Conservation (phyloP, 1,284 basidiomycete genomes). For the Fistulina hepatica region DNA sequence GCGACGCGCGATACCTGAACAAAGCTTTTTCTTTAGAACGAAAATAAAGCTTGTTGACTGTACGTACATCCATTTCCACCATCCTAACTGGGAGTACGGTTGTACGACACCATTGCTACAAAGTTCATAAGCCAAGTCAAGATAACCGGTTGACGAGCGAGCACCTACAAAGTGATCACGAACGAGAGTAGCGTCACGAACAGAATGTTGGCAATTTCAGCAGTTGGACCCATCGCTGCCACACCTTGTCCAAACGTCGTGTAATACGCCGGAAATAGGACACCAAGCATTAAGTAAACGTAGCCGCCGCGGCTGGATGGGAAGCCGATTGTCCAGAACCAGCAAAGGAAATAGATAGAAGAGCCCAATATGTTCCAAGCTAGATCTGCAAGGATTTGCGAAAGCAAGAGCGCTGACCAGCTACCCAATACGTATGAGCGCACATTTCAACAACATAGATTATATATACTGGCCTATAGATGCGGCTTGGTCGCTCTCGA, state of each 20-base stretch:
- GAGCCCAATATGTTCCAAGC: slow-evolving; percentile 60
- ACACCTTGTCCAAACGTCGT: slow-evolving; percentile 50
- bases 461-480: no score
- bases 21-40: background rate
- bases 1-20: slow-evolving; percentile 44
- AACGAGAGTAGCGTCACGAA: slow-evolving; percentile 64
- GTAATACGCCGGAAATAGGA: slow-evolving; percentile 43
- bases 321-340: slow-evolving; percentile 48
- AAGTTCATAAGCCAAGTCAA: slow-evolving; percentile 14
- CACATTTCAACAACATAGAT: no score
- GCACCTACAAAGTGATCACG: slow-evolving; percentile 52
- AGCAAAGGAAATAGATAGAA: slow-evolving; percentile 41
- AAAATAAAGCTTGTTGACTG: background rate
- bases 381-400: slow-evolving; percentile 50
- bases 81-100: slow-evolving; percentile 53
- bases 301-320: slow-evolving; percentile 39
- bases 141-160: slow-evolving; percentile 5
- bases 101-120: slow-evolving; percentile 55
- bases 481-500: slow-evolving; percentile 65
- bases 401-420: slow-evolving; percentile 64
- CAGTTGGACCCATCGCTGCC: slow-evolving; percentile 54
- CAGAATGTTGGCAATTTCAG: slow-evolving; percentile 54
- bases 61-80: slow-evolving; percentile 80
- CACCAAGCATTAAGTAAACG: slow-evolving; percentile 37
- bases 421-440: no score